phyloP scores from a whole-genome alignment of 768 basidiomycete species.

The Rhizopogon vulgaris region DNA sequence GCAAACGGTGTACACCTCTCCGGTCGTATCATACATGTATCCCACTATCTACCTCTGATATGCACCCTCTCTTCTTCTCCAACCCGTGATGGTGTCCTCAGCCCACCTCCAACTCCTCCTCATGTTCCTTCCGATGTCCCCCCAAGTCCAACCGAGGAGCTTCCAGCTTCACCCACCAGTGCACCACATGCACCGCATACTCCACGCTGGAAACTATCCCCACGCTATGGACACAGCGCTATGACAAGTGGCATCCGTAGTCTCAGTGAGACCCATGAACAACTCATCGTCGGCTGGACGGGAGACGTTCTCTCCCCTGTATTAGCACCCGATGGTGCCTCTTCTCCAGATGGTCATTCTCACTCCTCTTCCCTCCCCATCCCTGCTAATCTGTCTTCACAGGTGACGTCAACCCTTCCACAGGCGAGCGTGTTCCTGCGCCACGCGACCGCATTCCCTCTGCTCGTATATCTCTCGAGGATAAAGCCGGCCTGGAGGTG shows the following conservation, averaged over 20 bases:
- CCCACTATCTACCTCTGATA: slow-evolving; percentile 81
- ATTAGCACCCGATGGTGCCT: slow-evolving; percentile 23
- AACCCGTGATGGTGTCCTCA: slow-evolving; percentile 43
- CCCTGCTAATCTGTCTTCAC: slow-evolving; percentile 4
- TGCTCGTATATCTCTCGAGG: slow-evolving; percentile 48
- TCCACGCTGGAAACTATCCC: slow-evolving; percentile 64
- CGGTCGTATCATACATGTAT: slow-evolving; percentile 88
- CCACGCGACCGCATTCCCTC: slow-evolving; percentile 37
- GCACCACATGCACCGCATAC: slow-evolving; percentile 4
- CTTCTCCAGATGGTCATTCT: slow-evolving; percentile 18
- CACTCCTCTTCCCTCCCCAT: slow-evolving; percentile 2
- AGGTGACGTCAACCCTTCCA: slow-evolving; percentile 1
- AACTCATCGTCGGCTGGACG: slow-evolving; percentile 91
- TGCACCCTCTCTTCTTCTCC: slow-evolving; percentile 44
- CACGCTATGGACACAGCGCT: slow-evolving; percentile 86
- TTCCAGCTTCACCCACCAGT: slow-evolving; percentile 10
- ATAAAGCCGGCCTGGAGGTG: slow-evolving; percentile 59
- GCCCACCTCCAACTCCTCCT: slow-evolving; percentile 79
- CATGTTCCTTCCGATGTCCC: slow-evolving; percentile 44
- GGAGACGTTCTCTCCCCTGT: slow-evolving; percentile 65
- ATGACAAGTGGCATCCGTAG: slow-evolving; percentile 93
- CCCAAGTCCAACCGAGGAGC: slow-evolving; percentile 22
- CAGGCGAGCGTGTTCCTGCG: slow-evolving; percentile 6
- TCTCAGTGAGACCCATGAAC: slow-evolving; percentile 78
- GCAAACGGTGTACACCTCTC: slow-evolving; percentile 69